A percentile compares a stretch with the other conserved stretches of the same genome.
Evolutionary conservation across 306 rosid genomes (phyloP).

Genomic region (Vigna trinervia): DNA sequence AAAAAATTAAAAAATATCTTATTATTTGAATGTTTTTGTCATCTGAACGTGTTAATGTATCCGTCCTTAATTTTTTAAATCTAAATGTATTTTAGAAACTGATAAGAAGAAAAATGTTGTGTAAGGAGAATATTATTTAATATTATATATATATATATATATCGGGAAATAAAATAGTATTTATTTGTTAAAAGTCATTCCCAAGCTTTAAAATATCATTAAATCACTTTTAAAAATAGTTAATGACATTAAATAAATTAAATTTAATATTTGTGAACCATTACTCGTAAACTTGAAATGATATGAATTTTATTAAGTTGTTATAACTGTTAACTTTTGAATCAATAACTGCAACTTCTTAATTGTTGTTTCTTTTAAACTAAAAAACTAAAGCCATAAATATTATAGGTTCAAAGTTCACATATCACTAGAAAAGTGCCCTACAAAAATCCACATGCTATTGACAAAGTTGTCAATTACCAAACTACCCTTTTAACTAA

Average conservation of each 20-base stretch:
- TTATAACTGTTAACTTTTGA: not conserved
- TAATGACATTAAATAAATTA: not conserved
- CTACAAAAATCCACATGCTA: not conserved
- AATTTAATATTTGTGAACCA: not conserved
- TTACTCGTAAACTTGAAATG: not conserved
- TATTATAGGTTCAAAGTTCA: not conserved
- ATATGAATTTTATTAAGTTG: not conserved
- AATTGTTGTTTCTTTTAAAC: not conserved
- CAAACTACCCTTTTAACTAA: constrained; percentile 11
- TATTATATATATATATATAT: not conserved
- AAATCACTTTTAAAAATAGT: not conserved
- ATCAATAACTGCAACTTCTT: not conserved
- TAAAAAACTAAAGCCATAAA: not conserved
- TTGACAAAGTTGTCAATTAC: not conserved
- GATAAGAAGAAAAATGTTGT: too few relatives aligned
- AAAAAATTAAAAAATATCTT: too few relatives aligned
- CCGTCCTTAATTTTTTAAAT: too few relatives aligned
- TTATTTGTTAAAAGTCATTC: not conserved
- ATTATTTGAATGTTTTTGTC: too few relatives aligned
- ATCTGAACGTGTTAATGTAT: too few relatives aligned
- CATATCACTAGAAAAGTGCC: not conserved
- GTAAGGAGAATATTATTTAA: not conserved
- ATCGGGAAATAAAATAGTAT: not conserved
- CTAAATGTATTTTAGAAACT: too few relatives aligned
- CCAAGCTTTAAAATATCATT: not conserved